Base-by-base conservation (phyloP, 2,329 filamentous ascomycete species). In the Knufia fluminis region DNA sequence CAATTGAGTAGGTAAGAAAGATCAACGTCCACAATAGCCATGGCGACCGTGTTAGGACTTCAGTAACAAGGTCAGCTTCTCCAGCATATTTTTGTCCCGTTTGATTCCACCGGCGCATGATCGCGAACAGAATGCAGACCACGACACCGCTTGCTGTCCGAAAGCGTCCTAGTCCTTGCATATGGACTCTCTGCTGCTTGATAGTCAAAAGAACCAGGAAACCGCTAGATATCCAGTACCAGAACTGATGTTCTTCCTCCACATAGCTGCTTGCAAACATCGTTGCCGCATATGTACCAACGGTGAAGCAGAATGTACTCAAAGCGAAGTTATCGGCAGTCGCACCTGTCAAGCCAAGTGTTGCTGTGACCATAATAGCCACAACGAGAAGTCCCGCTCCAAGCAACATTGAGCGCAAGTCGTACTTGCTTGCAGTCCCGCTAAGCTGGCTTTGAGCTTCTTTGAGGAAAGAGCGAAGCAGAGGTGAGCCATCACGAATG, bases 201-300 rank as follows among this genome's bases (percentile, higher is more conserved):
- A 71, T 55, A 57, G 73, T 71, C 10, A 80, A 63, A 51, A 71
- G 71, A 49, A 71, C 64, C 39, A 74, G 67, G 67, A 68, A 72
- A 24, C 64, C 68, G 16, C 65, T 65, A 0, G 83, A 78, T 1
- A 80, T 69, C 89, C 91, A 97, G 68, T 98, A 97, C 92, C 92
- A 98, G 64, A 95, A 96, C 58, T 97, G 88, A 44, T 98, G 92
- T 65, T 98, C 92, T 68, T 98, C 92, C 66, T 98, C 92, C 1
- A 98, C 88, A 64, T 92, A 98, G 62, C 90, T 97, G 64, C 87
- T 95, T 8, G 90, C 91, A 68, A 97, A 97, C 90, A 97, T 97
- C 80, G 96, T 94, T 32, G 79, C 65, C 1, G 83, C 81, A 62
- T 97, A 95, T 0, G 77, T 66, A 0, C 82, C 42, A 0, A 77